Conservation (phyloP, 768 basidiomycete genomes). For the Collybia sordida region DNA sequence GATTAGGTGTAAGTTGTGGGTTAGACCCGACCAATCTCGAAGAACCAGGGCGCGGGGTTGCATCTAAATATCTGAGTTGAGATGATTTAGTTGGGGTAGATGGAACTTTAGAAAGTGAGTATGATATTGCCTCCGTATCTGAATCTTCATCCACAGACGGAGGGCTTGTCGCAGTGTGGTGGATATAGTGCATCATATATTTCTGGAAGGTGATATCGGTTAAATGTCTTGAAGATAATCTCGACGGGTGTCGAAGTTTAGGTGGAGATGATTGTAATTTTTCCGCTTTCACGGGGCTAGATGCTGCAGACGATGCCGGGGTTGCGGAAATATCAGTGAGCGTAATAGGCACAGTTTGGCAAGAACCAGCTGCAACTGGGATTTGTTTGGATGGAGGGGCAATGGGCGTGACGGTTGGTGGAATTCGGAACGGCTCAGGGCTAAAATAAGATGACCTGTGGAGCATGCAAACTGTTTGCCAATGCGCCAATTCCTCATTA, state of each 20-base stretch:
- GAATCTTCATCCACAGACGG: slow-evolving; percentile 13
- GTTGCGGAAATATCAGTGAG: slow-evolving; percentile 19
- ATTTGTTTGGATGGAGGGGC: slow-evolving; percentile 9
- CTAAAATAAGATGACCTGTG: slow-evolving; percentile 53
- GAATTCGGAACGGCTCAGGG: slow-evolving; percentile 51
- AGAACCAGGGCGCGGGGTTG: slow-evolving; percentile 23
- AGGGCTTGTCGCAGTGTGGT: slow-evolving; percentile 39
- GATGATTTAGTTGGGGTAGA: slow-evolving; percentile 9
- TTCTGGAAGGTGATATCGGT: slow-evolving; percentile 71
- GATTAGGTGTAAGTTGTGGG: slow-evolving; percentile 22
- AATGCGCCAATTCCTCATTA: slow-evolving; percentile 63
- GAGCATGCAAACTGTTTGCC: slow-evolving; percentile 47
- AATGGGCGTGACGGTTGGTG: slow-evolving; percentile 16
- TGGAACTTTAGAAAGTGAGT: neutral
- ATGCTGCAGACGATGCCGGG: slow-evolving; percentile 14
- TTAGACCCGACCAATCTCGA: slow-evolving; percentile 12
- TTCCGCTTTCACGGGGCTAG: slow-evolving; percentile 27
- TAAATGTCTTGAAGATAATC: slow-evolving; percentile 64
- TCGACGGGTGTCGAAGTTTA: slow-evolving; percentile 72
- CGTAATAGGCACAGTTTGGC: slow-evolving; percentile 14
- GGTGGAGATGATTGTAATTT: slow-evolving; percentile 28
- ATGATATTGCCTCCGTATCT: slow-evolving; percentile 1
- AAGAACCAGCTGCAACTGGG: neutral
- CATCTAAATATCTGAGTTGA: slow-evolving; percentile 5
- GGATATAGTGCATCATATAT: slow-evolving; percentile 81